These are phyloP conservation scores for Aureobasidium pullulans DNA, from an alignment of 2,329 filamentous ascomycete genomes.

Conservation along the genomic window DNA sequence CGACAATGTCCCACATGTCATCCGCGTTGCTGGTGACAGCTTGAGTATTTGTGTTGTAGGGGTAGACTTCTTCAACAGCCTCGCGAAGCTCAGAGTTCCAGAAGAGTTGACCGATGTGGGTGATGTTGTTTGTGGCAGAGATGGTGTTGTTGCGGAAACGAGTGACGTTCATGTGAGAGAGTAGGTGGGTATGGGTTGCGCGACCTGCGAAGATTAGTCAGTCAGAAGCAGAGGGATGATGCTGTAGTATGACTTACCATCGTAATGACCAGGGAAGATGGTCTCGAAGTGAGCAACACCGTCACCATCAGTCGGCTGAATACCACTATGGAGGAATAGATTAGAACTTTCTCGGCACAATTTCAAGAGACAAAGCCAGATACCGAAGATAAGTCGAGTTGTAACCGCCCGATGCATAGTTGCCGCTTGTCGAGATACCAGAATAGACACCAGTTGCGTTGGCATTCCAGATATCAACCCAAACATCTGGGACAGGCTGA, in stretches of 20 bases:
- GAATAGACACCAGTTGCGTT: conserved; percentile 42
- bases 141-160: conserved; percentile 38
- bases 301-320: conserved; percentile 34
- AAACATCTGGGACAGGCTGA: conserved; percentile 29
- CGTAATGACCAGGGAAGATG: conserved; percentile 40
- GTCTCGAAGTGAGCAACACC: conserved; percentile 37
- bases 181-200: conserved; percentile 35
- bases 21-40: conserved; percentile 43
- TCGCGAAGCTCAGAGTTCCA: conserved; percentile 53
- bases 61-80: conserved; percentile 41
- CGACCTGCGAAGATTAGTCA: conserved; percentile 18
- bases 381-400: conserved; percentile 4
- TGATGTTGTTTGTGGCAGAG: conserved; percentile 42
- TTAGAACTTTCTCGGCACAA: conserved; percentile 14
- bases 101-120: conserved; percentile 59
- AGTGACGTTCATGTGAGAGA: conserved; percentile 31
- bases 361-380: no score
- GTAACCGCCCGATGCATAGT: neutral
- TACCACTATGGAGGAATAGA: conserved; percentile 34
- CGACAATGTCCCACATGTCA: conserved; percentile 43
- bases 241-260: conserved; percentile 16
- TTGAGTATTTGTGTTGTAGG: conserved; percentile 39
- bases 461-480: conserved; percentile 41
- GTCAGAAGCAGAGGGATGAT: neutral
- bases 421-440: conserved; percentile 16